phyloP scores from a whole-genome alignment of 768 basidiomycete genomes.

The Coprinopsis sp. region DNA sequence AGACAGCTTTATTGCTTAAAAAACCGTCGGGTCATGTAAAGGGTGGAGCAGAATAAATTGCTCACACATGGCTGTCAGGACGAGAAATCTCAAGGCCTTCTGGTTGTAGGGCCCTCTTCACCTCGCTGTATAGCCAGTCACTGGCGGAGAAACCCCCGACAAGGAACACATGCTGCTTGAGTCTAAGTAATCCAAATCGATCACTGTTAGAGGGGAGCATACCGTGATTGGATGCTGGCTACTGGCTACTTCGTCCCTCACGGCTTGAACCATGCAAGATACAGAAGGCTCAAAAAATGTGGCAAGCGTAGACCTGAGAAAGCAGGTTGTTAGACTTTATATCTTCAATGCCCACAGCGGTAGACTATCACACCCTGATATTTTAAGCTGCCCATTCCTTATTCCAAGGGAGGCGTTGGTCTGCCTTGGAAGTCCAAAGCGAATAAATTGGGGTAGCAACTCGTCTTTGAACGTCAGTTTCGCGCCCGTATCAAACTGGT shows the following conservation, averaged over 20 bases:
- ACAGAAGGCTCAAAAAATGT: conserved; percentile 25
- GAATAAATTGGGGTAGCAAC: conserved; percentile 38
- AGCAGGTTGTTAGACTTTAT: neutral
- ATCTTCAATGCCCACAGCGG: neutral
- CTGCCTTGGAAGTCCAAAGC: conserved; percentile 40
- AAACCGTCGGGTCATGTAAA: neutral
- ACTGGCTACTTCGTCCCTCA: conserved; percentile 14
- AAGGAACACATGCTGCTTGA: conserved; percentile 31
- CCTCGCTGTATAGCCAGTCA: conserved; percentile 40
- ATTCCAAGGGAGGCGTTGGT: conserved; percentile 36
- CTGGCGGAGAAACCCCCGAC: conserved; percentile 53
- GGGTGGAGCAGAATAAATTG: neutral
- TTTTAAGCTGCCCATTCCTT: conserved; percentile 39
- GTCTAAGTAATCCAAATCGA: conserved; percentile 10
- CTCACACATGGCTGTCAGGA: conserved; percentile 47
- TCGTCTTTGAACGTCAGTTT: conserved; percentile 41
- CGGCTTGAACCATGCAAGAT: conserved; percentile 18
- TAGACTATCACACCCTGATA: conserved; percentile 27
- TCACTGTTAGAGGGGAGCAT: conserved; percentile 16
- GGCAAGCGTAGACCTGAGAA: conserved; percentile 16
- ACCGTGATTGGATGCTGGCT: conserved; percentile 19
- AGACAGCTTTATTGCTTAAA: conserved; percentile 21
- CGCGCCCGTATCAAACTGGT: conserved; percentile 43
- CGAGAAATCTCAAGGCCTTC: conserved; percentile 33
- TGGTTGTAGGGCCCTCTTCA: conserved; percentile 30